Base-by-base conservation (phyloP, 176 grass and related monocot species). In the Triticum dicoccoides region DNA sequence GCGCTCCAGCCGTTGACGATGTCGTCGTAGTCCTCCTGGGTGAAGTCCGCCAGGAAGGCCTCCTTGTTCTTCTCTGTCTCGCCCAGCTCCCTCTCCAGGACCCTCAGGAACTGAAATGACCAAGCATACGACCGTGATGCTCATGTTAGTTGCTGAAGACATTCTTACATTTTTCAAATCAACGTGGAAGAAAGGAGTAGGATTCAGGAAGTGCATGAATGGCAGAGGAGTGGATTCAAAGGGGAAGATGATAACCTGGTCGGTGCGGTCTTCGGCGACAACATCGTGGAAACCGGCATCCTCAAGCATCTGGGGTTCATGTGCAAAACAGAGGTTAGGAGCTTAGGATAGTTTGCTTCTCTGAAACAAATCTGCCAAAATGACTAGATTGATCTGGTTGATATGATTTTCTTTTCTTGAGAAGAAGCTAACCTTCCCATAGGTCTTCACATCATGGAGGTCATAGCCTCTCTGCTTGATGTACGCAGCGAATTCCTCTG, bases 391-490 rank as follows among this genome's bases (percentile, higher is more conserved):
- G 0, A 0, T 18, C 3, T 51, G 13, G n/a, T 37, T 76, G 24
- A 0, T 21, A 15, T 15, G 67, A 5, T 18, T 3, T 75, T 75
- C 12, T 39, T 41, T 41, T 41, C 39, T 42, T 42, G 2, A 27
- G 72, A 30, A 76, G 24, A 88, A 89, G 20, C 87, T 20, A 78
- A 96, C 97, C 97, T 99, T 71, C 79, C 92, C 90, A 63, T 99
- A 99, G 58, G 92, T 69, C 83, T 99, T 94, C 67, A 99, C 87
- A 13, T 99, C 97, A 42, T 99, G 94, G 34, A 99, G 94, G 85
- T 99, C 90, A 72, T 99, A 99, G 38, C 97, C 94, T 73, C 97
- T 93, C 85, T 91, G 89, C 71, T 90, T 89, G 38, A 99, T 96
- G 82, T 99, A 99, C 3, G 73, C 89, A 24, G 86, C 87, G 68